phyloP scores from a whole-genome alignment of 768 basidiomycete species.

The Suillus brevipes region DNA sequence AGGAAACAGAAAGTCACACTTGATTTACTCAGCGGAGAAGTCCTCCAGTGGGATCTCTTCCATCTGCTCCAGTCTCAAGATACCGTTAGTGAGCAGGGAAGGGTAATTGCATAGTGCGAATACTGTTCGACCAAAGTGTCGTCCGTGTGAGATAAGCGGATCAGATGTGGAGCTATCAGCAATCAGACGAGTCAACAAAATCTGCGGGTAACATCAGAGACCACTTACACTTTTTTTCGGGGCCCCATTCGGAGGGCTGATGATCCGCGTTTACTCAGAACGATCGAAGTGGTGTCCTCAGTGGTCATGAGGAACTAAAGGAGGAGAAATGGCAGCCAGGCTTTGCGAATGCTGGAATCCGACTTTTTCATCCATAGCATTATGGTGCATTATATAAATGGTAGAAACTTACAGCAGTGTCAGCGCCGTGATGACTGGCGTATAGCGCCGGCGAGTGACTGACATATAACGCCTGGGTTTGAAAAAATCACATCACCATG shows the following conservation, averaged over 20 bases:
- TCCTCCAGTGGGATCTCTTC: constrained; percentile 2
- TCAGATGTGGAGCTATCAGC: neutral
- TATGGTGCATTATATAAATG: no score
- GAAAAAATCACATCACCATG: no score
- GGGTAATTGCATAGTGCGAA: constrained; percentile 17
- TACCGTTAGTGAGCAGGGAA: constrained; percentile 16
- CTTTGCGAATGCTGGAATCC: no score
- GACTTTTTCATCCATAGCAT: no score
- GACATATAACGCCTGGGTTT: no score
- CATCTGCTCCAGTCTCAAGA: constrained; percentile 11
- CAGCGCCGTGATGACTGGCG: no score
- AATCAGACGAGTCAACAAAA: neutral
- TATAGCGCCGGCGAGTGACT: no score
- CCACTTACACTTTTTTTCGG: constrained; percentile 11
- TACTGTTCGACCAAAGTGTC: constrained; percentile 17
- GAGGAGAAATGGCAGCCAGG: neutral
- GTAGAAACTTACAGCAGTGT: neutral
- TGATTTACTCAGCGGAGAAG: neutral
- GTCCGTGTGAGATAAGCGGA: constrained; percentile 11
- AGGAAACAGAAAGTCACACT: no score
- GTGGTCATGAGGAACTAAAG: neutral
- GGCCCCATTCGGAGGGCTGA: constrained; percentile 18
- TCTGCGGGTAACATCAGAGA: neutral
- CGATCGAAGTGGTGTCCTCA: neutral
- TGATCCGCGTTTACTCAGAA: neutral